A percentile compares a stretch with the other conserved stretches of the same genome.
phyloP scores from a whole-genome alignment of 202 grass and related monocot genomes.

The Digitaria exilis region DNA sequence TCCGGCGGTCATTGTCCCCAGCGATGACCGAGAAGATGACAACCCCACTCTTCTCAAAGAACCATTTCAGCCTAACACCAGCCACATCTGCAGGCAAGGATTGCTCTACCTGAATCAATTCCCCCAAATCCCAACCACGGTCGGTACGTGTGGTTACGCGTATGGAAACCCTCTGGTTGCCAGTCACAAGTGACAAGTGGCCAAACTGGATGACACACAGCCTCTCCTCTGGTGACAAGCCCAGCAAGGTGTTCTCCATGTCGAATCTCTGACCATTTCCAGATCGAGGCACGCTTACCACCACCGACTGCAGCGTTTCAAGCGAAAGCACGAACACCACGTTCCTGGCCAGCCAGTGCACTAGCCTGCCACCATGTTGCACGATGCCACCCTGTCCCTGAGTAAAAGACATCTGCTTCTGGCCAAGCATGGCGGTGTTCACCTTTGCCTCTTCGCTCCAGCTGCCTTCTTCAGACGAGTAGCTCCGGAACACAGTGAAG shows the following conservation, averaged over 20 bases:
- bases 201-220: background rate
- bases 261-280: background rate
- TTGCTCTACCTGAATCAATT: background rate
- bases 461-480: background rate
- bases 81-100: background rate
- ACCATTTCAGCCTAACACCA: constrained; percentile 15
- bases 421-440: background rate
- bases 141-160: background rate
- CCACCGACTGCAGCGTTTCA: background rate
- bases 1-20: background rate
- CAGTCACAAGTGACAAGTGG: background rate
- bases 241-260: constrained; percentile 19
- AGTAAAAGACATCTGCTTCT: constrained; percentile 19
- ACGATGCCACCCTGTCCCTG: background rate
- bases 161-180: background rate
- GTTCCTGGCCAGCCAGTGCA: background rate
- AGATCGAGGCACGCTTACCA: background rate
- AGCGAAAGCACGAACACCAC: background rate
- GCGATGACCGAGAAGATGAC: background rate
- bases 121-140: background rate
- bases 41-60: background rate
- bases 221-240: background rate
- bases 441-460: constrained; percentile 15
- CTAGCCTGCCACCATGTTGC: background rate
- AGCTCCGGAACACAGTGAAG: constrained; percentile 21